phyloP scores from a whole-genome alignment of 345 rosid species.

The Citrus medica region DNA sequence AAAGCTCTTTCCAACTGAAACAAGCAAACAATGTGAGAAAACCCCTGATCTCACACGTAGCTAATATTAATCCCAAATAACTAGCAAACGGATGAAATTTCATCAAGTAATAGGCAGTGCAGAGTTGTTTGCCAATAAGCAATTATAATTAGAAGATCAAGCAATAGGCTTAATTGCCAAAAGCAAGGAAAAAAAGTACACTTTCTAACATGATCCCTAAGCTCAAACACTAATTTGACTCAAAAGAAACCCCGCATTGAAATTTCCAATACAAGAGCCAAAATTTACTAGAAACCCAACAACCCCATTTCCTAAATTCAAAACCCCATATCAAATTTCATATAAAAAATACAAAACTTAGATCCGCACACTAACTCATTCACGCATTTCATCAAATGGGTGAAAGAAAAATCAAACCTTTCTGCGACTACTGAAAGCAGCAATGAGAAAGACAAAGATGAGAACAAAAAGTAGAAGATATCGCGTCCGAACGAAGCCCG shows the following conservation, averaged over 20 bases:
- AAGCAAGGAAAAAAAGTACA: not conserved
- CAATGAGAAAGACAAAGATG: constrained; percentile 48
- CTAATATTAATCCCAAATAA: not conserved
- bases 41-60: not conserved
- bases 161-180: not conserved
- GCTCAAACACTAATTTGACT: not conserved
- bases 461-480: constrained; percentile 47
- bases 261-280: not conserved
- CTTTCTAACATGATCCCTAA: not conserved
- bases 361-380: constrained; percentile 21
- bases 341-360: not conserved
- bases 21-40: not conserved
- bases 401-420: constrained; percentile 34
- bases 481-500: constrained; percentile 56
- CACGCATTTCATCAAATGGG: not conserved
- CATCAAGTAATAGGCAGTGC: not conserved
- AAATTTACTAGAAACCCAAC: not conserved
- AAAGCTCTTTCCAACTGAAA: not conserved
- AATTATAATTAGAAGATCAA: not conserved
- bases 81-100: not conserved
- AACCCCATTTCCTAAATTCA: not conserved
- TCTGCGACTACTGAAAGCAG: constrained; percentile 36
- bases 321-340: not conserved
- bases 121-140: not conserved
- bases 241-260: not conserved